Conservation (phyloP, 2,329 filamentous ascomycete genomes). For the Alternaria alternata region DNA sequence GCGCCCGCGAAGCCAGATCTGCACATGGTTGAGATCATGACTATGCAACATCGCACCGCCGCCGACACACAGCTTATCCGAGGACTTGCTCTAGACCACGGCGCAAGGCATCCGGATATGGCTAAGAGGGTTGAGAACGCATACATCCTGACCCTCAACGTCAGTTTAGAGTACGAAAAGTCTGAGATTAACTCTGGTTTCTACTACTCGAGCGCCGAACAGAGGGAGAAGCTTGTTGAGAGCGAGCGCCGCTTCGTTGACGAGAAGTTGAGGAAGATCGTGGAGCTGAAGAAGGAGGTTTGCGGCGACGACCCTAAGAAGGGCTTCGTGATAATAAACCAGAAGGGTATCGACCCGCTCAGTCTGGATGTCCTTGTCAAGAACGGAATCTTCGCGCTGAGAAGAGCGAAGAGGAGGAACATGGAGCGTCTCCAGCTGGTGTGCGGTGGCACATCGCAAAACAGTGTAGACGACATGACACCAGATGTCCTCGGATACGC, state of each 20-base stretch:
- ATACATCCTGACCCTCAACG: conserved; percentile 92
- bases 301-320: conserved; percentile 94
- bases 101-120: conserved; percentile 97
- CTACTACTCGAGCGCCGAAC: conserved; percentile 97
- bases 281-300: conserved; percentile 96
- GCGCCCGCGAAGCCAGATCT: conserved; percentile 90
- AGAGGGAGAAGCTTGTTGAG: conserved; percentile 97
- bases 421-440: conserved; percentile 98
- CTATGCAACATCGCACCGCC: conserved; percentile 97
- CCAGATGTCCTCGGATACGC: conserved; percentile 94
- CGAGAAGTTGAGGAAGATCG: conserved; percentile 95
- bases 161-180: conserved; percentile 98
- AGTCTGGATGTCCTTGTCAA: conserved; percentile 96
- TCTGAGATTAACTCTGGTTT: conserved; percentile 99
- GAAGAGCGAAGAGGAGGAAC: conserved; percentile 95
- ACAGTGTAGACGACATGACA: conserved; percentile 92
- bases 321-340: conserved; percentile 97
- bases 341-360: conserved; percentile 97
- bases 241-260: conserved; percentile 96
- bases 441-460: conserved; percentile 89
- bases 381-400: conserved; percentile 94
- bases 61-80: conserved; percentile 96
- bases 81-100: conserved; percentile 92
- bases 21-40: conserved; percentile 99
- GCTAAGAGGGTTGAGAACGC: conserved; percentile 96